A percentile compares a stretch with the other conserved stretches of the same genome.
Conservation (phyloP, 192 early-diverging fungal genomes). For the Bifiguratus adelaidae region DNA sequence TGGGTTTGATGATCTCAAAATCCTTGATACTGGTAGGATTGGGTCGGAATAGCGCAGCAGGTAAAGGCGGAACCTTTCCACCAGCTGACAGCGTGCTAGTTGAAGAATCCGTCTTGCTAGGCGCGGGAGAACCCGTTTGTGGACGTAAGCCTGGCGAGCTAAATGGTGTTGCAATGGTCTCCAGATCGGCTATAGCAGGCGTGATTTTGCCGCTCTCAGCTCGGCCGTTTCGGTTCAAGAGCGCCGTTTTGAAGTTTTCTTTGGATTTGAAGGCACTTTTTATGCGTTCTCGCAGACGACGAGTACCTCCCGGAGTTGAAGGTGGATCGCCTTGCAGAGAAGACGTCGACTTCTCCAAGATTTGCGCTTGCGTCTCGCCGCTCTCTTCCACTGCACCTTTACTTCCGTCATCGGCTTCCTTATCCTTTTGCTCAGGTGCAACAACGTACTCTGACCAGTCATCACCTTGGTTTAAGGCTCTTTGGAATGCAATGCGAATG, state of each 20-base stretch:
- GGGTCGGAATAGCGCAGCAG: slow-evolving; percentile 35
- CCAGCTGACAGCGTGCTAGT: slow-evolving; percentile 1
- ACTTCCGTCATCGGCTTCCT: not conserved
- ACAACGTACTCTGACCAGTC: slow-evolving; percentile 20
- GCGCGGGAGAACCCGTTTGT: slow-evolving; percentile 5
- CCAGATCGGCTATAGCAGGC: slow-evolving; percentile 22
- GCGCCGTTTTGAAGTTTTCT: not conserved
- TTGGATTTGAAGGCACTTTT: not conserved
- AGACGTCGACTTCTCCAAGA: not conserved
- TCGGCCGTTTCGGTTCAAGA: no score
- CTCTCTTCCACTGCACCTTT: not conserved
- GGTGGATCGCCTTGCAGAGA: not conserved
- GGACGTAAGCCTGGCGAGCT: slow-evolving; percentile 18
- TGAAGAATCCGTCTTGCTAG: slow-evolving; percentile 7
- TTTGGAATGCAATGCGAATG: slow-evolving; percentile 14
- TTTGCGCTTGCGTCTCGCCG: not conserved
- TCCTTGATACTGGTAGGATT: slow-evolving; percentile 73
- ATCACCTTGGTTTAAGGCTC: slow-evolving; percentile 4
- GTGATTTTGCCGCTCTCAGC: no score
- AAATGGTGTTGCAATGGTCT: slow-evolving; percentile 20
- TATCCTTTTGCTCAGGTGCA: not conserved
- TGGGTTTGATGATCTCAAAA: slow-evolving; percentile 85
- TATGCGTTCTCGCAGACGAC: no score
- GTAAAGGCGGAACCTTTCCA: slow-evolving; percentile 12
- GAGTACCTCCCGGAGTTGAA: no score